phyloP scores from a whole-genome alignment of 2,329 filamentous ascomycete genomes.

The Fusarium zealandicum region DNA sequence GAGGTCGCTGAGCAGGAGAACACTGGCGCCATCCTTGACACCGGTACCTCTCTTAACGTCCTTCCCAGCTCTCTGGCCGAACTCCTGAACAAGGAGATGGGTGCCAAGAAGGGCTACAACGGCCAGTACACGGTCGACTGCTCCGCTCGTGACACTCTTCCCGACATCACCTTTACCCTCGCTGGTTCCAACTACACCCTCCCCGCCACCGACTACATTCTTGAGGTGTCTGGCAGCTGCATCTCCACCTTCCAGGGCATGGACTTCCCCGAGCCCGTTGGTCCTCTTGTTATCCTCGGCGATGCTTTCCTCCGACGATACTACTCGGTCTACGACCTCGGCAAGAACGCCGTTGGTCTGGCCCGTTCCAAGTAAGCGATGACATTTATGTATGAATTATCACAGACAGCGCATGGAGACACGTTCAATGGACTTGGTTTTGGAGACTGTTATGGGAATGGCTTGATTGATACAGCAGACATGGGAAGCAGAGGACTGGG shows the following conservation, averaged over 20 bases:
- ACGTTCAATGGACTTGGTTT: conserved; percentile 30
- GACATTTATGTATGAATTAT: conserved; percentile 25
- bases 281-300: conserved; percentile 92
- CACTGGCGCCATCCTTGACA: conserved; percentile 97
- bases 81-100: conserved; percentile 96
- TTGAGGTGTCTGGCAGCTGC: conserved; percentile 93
- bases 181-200: conserved; percentile 94
- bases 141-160: conserved; percentile 79
- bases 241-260: conserved; percentile 98
- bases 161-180: conserved; percentile 90
- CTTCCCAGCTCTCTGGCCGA: conserved; percentile 91
- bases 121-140: conserved; percentile 97
- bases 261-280: conserved; percentile 86
- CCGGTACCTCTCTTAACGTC: conserved; percentile 95
- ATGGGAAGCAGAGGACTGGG: conserved; percentile 8
- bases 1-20: conserved; percentile 87
- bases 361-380: conserved; percentile 74
- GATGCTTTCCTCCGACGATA: conserved; percentile 84
- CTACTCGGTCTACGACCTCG: conserved; percentile 97
- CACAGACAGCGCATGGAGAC: conserved; percentile 28
- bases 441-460: conserved; percentile 29
- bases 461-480: conserved; percentile 29
- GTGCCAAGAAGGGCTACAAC: conserved; percentile 96
- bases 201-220: conserved; percentile 87
- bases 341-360: conserved; percentile 86